Evolutionary conservation across 1,284 basidiomycete genomes (phyloP).

Genomic region (Golubevia sp.): DNA sequence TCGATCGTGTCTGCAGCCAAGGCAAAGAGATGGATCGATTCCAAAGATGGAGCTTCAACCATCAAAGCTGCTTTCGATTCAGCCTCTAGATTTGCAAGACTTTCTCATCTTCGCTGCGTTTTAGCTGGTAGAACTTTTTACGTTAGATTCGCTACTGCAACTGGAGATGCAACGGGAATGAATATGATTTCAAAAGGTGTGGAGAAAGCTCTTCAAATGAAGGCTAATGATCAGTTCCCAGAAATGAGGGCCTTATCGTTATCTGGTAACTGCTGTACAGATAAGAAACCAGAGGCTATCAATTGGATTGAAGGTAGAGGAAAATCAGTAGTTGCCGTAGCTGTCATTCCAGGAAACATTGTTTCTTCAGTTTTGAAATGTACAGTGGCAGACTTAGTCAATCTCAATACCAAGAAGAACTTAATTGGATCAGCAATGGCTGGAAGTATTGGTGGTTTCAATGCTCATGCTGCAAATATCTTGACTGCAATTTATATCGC

Average conservation of each 20-base stretch:
- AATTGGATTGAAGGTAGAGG: constrained; percentile 61
- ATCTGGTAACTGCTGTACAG: constrained; percentile 60
- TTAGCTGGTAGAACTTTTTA: constrained; percentile 56
- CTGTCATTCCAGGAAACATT: constrained; percentile 40
- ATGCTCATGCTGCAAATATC: constrained; percentile 60
- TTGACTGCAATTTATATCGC: constrained; percentile 58
- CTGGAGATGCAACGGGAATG: constrained; percentile 61
- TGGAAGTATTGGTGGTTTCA: constrained; percentile 57
- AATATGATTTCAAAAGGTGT: constrained; percentile 62
- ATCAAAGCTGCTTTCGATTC: constrained; percentile 58
- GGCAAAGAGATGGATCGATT: constrained; percentile 60
- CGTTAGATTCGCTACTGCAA: constrained; percentile 57
- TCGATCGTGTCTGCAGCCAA: constrained; percentile 43
- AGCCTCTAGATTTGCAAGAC: constrained; percentile 55
- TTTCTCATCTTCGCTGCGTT: constrained; percentile 49
- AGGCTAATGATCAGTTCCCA: constrained; percentile 51
- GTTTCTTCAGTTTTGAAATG: constrained; percentile 55
- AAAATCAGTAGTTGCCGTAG: constrained; percentile 58
- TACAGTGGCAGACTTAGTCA: constrained; percentile 47
- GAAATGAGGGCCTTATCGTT: constrained; percentile 56
- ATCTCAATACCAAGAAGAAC: constrained; percentile 59
- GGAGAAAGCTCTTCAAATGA: constrained; percentile 51
- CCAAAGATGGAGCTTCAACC: constrained; percentile 41
- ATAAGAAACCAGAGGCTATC: constrained; percentile 61
- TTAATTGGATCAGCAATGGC: constrained; percentile 59